Percentiles rank a stretch among this genome's conserved stretches.
Evolutionary conservation across 345 rosid species (phyloP).

Genomic region (Lepidium africanum): DNA sequence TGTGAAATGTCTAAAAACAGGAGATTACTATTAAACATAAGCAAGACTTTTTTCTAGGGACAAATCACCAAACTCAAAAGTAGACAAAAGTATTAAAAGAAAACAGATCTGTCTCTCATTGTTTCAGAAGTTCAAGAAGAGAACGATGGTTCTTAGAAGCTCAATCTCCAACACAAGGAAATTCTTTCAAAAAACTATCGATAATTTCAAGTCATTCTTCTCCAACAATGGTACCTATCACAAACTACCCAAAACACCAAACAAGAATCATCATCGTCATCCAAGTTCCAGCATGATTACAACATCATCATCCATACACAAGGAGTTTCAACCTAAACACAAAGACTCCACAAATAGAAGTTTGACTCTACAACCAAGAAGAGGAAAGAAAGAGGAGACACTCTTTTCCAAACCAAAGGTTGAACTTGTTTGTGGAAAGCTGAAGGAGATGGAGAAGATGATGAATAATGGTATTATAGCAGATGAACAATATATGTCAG

Average conservation of each 20-base stretch:
- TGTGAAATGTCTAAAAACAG: too few relatives aligned
- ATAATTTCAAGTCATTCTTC: constrained; percentile 50
- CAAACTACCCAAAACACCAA: constrained; percentile 50
- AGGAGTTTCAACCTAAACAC: constrained; percentile 22
- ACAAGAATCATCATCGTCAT: constrained; percentile 19
- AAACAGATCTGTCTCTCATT: constrained; percentile 1
- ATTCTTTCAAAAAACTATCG: constrained; percentile 49
- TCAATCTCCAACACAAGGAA: constrained; percentile 53
- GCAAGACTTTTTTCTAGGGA: neutral
- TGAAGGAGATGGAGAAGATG: constrained; percentile 58
- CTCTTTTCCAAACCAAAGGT: constrained; percentile 29
- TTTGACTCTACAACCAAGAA: constrained; percentile 1
- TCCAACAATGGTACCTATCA: constrained; percentile 33
- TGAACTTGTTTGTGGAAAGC: constrained; percentile 35
- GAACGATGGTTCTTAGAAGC: constrained; percentile 46
- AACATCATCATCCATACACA: neutral
- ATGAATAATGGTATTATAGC: constrained; percentile 34
- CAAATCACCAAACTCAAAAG: constrained; percentile 24
- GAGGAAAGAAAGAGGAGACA: constrained; percentile 17
- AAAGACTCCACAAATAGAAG: constrained; percentile 10
- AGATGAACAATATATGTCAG: constrained; percentile 53
- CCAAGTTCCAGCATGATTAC: constrained; percentile 1
- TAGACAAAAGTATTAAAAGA: neutral
- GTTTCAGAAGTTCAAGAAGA: neutral
- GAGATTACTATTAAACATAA: neutral